Evolutionary conservation across 768 basidiomycete genomes (phyloP), one percentile per base, ranked within the genome.

Genomic region (Leccinum barrowsii): DNA sequence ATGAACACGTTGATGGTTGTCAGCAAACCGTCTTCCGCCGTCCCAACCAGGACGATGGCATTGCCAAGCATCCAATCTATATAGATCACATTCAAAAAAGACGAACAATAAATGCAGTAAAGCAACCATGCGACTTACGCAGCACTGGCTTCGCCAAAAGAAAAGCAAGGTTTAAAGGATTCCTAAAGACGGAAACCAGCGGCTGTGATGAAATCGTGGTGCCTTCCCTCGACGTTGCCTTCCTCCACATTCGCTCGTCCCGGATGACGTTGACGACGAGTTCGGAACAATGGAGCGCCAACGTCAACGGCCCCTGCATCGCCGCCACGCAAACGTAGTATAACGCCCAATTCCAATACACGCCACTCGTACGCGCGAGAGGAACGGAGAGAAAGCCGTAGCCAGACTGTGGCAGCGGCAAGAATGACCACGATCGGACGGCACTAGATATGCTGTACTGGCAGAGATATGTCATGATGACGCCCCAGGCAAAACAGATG

Each of bases 1-100:
- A 72, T 73, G 60, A n/a, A n/a, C n/a, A n/a, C n/a, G n/a, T n/a
- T n/a, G n/a, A n/a, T n/a, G n/a, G n/a, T n/a, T n/a, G n/a, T n/a
- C n/a, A 48, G 60, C 49, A 69, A 59, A 4, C 51, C 48, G n/a
- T n/a, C n/a, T n/a, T n/a, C n/a, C n/a, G n/a, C n/a, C n/a, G n/a
- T n/a, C n/a, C 22, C 22, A 22, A 2, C 22, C 22, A n/a, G n/a
- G n/a, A n/a, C n/a, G n/a, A n/a, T n/a, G n/a, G n/a, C 22, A 22
- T 59, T 66, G 7, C 70, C 70, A 37, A 73, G 63, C 72, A 73
- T 72, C 72, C 70, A 72, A 51, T 72, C 70, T 72, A 44, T 10
- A 40, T n/a, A 40, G 13, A 17, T 2, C 28, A 22, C 17, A 8
- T 28, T 57, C 52, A 22, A 56, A 30, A 26, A 42, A n/a, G 40